These are phyloP conservation scores for Capronia epimyces DNA, from an alignment of 2,329 filamentous ascomycete genomes.

Conservation along the genomic window DNA sequence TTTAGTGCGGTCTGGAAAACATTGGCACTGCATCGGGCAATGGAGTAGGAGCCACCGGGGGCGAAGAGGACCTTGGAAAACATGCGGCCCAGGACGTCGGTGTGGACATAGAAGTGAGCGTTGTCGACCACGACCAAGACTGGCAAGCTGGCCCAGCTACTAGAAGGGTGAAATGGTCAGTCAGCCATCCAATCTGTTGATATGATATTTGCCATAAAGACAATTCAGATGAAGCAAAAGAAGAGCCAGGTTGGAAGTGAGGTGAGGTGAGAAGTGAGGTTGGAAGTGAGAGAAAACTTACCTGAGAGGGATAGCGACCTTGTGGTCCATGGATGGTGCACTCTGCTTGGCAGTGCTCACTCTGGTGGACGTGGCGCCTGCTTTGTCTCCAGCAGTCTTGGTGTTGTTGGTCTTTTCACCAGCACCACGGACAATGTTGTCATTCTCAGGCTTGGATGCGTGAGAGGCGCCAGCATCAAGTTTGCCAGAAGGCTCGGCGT, in stretches of 20 bases:
- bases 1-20: background rate
- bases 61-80: background rate
- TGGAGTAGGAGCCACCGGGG: background rate
- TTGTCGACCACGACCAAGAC: background rate
- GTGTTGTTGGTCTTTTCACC: no score
- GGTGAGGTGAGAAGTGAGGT: background rate
- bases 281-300: background rate
- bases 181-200: background rate
- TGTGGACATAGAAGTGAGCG: background rate
- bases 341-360: no score
- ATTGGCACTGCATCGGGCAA: background rate
- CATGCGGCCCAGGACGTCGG: background rate
- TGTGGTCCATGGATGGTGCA: background rate
- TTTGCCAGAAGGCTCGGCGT: no score
- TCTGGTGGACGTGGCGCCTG: no score
- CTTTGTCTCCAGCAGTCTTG: no score
- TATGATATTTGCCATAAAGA: no score
- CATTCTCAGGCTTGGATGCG: no score
- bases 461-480: no score
- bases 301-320: background rate
- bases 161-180: background rate
- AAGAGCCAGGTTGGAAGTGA: background rate
- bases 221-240: background rate
- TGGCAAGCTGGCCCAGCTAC: background rate
- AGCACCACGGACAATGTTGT: no score